phyloP scores from a whole-genome alignment of 2,329 filamentous ascomycete genomes.

The Claviceps fusiformis region DNA sequence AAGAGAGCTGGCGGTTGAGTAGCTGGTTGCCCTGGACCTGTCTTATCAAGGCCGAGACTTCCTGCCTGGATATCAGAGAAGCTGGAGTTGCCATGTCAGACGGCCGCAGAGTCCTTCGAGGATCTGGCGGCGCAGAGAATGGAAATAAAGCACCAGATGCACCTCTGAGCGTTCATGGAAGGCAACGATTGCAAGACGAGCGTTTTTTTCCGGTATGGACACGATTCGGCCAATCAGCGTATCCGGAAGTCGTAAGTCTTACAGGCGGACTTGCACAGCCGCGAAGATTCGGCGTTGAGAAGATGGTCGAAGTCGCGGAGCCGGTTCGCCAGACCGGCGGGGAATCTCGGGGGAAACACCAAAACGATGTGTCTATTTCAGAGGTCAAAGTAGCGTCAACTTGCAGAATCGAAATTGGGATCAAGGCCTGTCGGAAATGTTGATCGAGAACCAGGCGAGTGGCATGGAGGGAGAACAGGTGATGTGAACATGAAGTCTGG shows the following conservation, averaged over 20 bases:
- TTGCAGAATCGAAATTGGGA: background rate
- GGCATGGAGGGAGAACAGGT: background rate
- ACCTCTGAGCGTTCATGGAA: slow-evolving; percentile 4
- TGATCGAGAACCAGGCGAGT: background rate
- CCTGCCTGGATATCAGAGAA: slow-evolving; percentile 21
- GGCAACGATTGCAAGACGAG: background rate
- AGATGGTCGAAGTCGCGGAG: background rate
- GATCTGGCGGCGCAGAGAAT: background rate
- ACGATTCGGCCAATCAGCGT: background rate
- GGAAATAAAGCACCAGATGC: background rate
- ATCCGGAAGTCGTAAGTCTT: background rate
- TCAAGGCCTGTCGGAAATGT: background rate
- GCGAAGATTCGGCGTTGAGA: background rate
- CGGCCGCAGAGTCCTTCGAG: background rate
- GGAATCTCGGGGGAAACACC: background rate
- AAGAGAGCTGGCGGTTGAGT: slow-evolving; percentile 54
- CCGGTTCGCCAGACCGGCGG: slow-evolving; percentile 1
- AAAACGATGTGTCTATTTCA: background rate
- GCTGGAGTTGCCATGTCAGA: slow-evolving; percentile 13
- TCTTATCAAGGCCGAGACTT: slow-evolving; percentile 31
- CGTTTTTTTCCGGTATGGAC: background rate
- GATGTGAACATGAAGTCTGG: background rate
- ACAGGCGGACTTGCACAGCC: background rate
- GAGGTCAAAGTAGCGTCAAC: background rate
- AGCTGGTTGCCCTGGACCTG: slow-evolving; percentile 30